Conservation (phyloP, 768 basidiomycete genomes). For the Neoboletus magnificus region DNA sequence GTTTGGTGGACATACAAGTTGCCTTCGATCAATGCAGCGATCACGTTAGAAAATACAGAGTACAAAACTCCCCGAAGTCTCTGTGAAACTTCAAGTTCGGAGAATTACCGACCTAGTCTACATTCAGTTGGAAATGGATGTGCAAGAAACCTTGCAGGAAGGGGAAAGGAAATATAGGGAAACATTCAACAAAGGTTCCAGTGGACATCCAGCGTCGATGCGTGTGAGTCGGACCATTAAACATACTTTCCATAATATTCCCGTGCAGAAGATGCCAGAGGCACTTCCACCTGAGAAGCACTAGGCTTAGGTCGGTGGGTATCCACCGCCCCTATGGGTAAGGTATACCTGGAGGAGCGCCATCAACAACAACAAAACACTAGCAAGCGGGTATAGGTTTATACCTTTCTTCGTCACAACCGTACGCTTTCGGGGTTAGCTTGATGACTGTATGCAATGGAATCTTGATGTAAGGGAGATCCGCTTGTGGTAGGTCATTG, state of each 20-base stretch:
- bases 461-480: constrained; percentile 97
- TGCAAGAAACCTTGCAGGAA: neutral
- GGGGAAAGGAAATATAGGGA: neutral
- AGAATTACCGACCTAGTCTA: neutral
- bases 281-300: constrained; percentile 19
- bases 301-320: constrained; percentile 73
- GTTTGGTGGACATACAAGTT: no score
- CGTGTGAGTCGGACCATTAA: constrained; percentile 2
- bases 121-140: neutral
- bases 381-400: constrained; percentile 1
- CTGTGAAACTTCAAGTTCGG: neutral
- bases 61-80: neutral
- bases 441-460: constrained; percentile 98
- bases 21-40: neutral
- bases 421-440: constrained; percentile 96
- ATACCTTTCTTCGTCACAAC: constrained; percentile 94
- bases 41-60: neutral
- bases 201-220: neutral
- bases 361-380: neutral
- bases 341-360: constrained; percentile 58
- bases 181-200: neutral
- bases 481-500: constrained; percentile 84
- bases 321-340: constrained; percentile 92
- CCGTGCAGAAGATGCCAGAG: constrained; percentile 23
- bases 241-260: constrained; percentile 35